These are phyloP conservation scores for Blepharisma japonicum DNA, from an alignment of 73 alveolate species.

Conservation along the genomic window DNA sequence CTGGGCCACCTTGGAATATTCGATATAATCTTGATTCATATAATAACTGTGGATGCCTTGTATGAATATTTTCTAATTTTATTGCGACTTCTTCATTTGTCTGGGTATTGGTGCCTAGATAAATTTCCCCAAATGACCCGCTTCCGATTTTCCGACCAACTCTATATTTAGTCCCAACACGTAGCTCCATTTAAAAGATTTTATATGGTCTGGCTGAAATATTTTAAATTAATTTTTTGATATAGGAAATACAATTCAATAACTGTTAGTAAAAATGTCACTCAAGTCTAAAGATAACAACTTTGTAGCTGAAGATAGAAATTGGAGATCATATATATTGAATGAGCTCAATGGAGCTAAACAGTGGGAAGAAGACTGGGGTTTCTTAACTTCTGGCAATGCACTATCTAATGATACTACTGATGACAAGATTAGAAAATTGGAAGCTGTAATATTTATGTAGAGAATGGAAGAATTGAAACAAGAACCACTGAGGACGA, in stretches of 20 bases:
- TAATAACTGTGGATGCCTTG: conserved; percentile 56
- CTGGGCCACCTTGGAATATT: conserved; percentile 63
- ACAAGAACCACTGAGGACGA: background rate
- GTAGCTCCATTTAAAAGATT: conserved; percentile 41
- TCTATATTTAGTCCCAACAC: conserved; percentile 79
- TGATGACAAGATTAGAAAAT: conserved; percentile 18
- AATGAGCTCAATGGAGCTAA: conserved; percentile 26
- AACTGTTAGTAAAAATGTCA: conserved; percentile 13
- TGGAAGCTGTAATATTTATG: background rate
- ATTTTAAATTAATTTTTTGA: too few species aligned
- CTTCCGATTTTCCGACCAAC: conserved; percentile 78
- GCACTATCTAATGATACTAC: background rate
- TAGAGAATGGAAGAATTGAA: conserved; percentile 3
- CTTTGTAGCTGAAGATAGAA: conserved; percentile 12
- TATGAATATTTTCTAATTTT: conserved; percentile 50
- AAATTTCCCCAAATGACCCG: conserved; percentile 90
- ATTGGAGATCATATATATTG: conserved; percentile 16
- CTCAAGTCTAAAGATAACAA: background rate
- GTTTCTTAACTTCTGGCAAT: conserved; percentile 22
- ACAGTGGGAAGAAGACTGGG: conserved; percentile 33
- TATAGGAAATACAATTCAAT: too few species aligned
- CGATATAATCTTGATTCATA: conserved; percentile 67
- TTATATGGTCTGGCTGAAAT: background rate
- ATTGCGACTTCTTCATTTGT: conserved; percentile 71
- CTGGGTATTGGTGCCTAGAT: conserved; percentile 68